Percentiles rank a stretch among this genome's conserved stretches.
These are phyloP conservation scores for Monsonia emarginata DNA, from an alignment of 441 rosid species.

Conservation along the genomic window DNA sequence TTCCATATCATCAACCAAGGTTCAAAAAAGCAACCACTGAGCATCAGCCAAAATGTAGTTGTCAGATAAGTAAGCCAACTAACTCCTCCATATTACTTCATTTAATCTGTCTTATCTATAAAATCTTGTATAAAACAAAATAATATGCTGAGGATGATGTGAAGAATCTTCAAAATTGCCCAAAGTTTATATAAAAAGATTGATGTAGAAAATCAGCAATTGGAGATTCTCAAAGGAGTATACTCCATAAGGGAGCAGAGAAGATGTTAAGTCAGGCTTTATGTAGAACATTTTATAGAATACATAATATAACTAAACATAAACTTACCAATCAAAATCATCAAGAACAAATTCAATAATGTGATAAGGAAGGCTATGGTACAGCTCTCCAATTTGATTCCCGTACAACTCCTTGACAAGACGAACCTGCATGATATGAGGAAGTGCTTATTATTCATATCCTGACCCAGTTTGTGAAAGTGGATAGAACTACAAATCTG, in stretches of 20 bases:
- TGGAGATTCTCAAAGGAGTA: background rate
- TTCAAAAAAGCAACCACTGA: background rate
- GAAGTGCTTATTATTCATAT: slow-evolving; percentile 7
- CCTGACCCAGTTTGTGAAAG: too few relatives aligned
- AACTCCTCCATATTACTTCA: too few relatives aligned
- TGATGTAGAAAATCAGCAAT: background rate
- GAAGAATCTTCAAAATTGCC: too few relatives aligned
- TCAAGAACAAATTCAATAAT: slow-evolving; percentile 72
- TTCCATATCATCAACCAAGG: background rate
- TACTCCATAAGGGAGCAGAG: background rate
- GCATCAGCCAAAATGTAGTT: background rate
- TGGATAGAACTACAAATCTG: background rate
- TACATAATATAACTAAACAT: background rate
- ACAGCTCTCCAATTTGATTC: slow-evolving; percentile 76
- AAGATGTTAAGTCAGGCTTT: background rate
- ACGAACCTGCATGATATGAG: slow-evolving; percentile 50
- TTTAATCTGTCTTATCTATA: too few relatives aligned
- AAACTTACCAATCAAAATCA: slow-evolving; percentile 67
- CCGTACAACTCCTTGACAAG: slow-evolving; percentile 85
- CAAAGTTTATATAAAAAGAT: background rate
- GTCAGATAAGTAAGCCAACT: too few relatives aligned
- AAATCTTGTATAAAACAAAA: too few relatives aligned
- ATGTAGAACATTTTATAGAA: background rate
- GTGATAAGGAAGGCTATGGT: slow-evolving; percentile 88
- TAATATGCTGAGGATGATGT: too few relatives aligned